Base-by-base conservation (phyloP, 768 basidiomycete genomes). In the Rhodocollybia butyracea region DNA sequence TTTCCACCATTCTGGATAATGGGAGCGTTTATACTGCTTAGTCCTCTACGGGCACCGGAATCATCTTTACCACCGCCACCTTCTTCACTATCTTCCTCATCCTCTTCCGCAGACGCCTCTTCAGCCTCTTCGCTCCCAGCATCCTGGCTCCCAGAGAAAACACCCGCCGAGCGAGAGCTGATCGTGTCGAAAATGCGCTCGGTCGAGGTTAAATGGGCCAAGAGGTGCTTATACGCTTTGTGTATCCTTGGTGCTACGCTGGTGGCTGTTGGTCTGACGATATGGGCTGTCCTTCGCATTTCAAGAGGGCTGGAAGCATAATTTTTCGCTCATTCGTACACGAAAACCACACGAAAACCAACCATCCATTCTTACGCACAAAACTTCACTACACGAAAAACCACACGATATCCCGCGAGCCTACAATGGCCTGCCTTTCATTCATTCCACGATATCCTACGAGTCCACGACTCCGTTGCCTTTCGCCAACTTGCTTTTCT, bases 1-100 rank as follows among this genome's bases (percentile, higher is more conserved):
- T 85, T 85, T 64, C 81, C 80, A 2, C 71, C 79, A 38, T 85
- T 86, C 65, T 85, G 84, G 84, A 72, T 78, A 42, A 70, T 84
- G 52, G 83, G 84, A 21, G 73, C 77, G 26, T 71, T 80, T 63
- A 81, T 86, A 60, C 74, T 85, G 19, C 65, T 79, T 45, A 77
- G 76, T 6, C 82, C 84, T 10, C 66, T 85, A 46, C 79, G 73
- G 38, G 72, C 77, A 34, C 74, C 76, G 13, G 66, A 69, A 3
- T 41, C 64, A 11, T 59, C 66, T 12, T 61, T 64, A 1, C 45
- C 59, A 5, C 60, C 62, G 4, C 21, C 31, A 1, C 21, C 45
- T 2, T 46, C 64, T 13, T 59, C 66, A 15, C 61, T 64, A 1
- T 46, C 59, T 8, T 60, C 62, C 5, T 34, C 31, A 1, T 32